These are phyloP conservation scores for Ceratobasidium sp. DNA, from an alignment of 1,284 basidiomycete species.

Conservation along the genomic window DNA sequence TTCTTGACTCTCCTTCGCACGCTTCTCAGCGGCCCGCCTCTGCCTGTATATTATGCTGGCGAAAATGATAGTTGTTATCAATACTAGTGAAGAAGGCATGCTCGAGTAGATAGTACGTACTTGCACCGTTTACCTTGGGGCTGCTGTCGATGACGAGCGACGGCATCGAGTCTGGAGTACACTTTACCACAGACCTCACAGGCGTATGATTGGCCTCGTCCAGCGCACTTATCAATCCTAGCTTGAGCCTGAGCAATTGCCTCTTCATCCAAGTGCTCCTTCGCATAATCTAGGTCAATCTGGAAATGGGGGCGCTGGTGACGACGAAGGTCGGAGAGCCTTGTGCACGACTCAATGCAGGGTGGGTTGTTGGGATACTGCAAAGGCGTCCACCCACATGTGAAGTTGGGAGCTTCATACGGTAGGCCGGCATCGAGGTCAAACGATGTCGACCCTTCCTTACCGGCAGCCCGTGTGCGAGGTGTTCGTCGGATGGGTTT, in stretches of 20 bases:
- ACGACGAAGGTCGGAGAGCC: slow-evolving; percentile 42
- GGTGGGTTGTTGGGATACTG: slow-evolving; percentile 22
- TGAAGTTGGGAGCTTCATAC: slow-evolving; percentile 32
- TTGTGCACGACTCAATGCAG: slow-evolving; percentile 34
- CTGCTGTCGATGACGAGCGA: slow-evolving; percentile 40
- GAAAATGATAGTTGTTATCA: background rate
- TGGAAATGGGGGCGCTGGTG: slow-evolving; percentile 43
- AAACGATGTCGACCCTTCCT: slow-evolving; percentile 23
- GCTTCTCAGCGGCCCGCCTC: slow-evolving; percentile 30
- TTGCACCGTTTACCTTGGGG: slow-evolving; percentile 42
- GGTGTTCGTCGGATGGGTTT: slow-evolving; percentile 13
- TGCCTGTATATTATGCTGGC: slow-evolving; percentile 35
- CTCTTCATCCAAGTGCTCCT: slow-evolving; percentile 29
- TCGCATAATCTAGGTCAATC: slow-evolving; percentile 32
- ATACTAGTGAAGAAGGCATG: too few species aligned
- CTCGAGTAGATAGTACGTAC: slow-evolving; percentile 6
- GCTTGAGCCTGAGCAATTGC: slow-evolving; percentile 32
- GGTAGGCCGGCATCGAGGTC: slow-evolving; percentile 25
- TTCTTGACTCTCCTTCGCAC: slow-evolving; percentile 30
- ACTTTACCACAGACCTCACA: slow-evolving; percentile 41
- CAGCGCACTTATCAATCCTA: slow-evolving; percentile 32
- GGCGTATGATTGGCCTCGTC: slow-evolving; percentile 38
- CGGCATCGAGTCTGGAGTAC: slow-evolving; percentile 41
- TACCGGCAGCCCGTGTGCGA: slow-evolving; percentile 24
- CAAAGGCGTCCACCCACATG: slow-evolving; percentile 30